phyloP scores from a whole-genome alignment of 2,329 filamentous ascomycete species.

The Hymenoscyphus fructigenus region DNA sequence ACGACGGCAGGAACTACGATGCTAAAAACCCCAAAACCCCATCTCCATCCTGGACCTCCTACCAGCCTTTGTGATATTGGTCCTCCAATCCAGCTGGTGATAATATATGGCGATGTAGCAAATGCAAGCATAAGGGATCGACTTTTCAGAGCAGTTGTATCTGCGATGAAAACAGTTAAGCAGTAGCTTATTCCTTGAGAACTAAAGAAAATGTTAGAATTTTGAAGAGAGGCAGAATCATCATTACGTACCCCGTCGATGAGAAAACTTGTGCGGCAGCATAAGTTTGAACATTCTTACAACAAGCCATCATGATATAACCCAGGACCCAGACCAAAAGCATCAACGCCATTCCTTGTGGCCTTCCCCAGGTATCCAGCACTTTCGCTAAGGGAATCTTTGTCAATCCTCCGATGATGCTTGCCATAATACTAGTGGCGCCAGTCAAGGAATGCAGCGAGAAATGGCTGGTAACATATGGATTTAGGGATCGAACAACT shows the following conservation, averaged over 20 bases:
- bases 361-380: slow-evolving; percentile 65
- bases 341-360: slow-evolving; percentile 61
- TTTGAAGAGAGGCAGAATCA: neutral
- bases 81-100: slow-evolving; percentile 63
- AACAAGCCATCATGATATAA: slow-evolving; percentile 65
- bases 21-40: slow-evolving; percentile 66
- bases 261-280: slow-evolving; percentile 58
- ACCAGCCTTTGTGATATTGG: slow-evolving; percentile 56
- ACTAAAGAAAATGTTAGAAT: slow-evolving; percentile 15
- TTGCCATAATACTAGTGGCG: slow-evolving; percentile 54
- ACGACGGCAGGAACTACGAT: slow-evolving; percentile 62
- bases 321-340: slow-evolving; percentile 47
- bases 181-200: slow-evolving; percentile 39
- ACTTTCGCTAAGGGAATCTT: slow-evolving; percentile 68
- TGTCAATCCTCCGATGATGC: slow-evolving; percentile 55
- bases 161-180: slow-evolving; percentile 59
- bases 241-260: slow-evolving; percentile 39
- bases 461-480: slow-evolving; percentile 29
- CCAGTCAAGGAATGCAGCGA: slow-evolving; percentile 33
- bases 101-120: slow-evolving; percentile 48
- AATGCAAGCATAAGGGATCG: slow-evolving; percentile 42
- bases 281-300: slow-evolving; percentile 57
- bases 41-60: slow-evolving; percentile 57
- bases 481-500: neutral
- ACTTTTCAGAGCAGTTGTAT: slow-evolving; percentile 64